Evolutionary conservation across 208 protist genomes (phyloP).

Genomic region (Entamoeba moshkovskii): DNA sequence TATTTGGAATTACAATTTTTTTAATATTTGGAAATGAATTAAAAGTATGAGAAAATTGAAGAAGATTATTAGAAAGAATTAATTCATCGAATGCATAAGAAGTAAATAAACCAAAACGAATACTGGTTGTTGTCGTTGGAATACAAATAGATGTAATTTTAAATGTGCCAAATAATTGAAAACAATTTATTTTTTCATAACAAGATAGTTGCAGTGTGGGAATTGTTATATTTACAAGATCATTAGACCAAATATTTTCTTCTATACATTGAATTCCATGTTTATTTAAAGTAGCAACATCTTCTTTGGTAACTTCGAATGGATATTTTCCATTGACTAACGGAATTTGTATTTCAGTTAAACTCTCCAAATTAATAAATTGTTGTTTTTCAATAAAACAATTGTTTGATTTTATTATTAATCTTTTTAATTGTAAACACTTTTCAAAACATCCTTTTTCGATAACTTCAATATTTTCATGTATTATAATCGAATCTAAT

Average conservation of each 20-base stretch:
- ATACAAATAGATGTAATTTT: background rate
- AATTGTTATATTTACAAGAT: background rate
- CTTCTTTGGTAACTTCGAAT: background rate
- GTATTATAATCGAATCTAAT: background rate
- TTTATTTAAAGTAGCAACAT: no score
- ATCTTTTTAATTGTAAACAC: background rate
- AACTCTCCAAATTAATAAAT: background rate
- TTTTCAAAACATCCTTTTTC: background rate
- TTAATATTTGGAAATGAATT: background rate
- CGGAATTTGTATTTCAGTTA: background rate
- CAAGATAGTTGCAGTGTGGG: background rate
- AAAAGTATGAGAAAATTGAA: background rate
- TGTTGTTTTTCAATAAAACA: background rate
- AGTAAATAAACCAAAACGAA: background rate
- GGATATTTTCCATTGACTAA: background rate
- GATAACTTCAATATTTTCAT: background rate
- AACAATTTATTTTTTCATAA: background rate
- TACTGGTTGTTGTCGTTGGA: background rate
- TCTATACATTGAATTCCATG: no score
- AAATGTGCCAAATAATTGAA: background rate
- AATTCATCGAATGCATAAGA: background rate
- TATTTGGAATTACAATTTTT: background rate
- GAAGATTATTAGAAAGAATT: background rate
- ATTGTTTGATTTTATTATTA: background rate
- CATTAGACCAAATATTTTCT: background rate